Base-by-base conservation (phyloP, 345 rosid genomes). In the Abelmoschus esculentus region DNA sequence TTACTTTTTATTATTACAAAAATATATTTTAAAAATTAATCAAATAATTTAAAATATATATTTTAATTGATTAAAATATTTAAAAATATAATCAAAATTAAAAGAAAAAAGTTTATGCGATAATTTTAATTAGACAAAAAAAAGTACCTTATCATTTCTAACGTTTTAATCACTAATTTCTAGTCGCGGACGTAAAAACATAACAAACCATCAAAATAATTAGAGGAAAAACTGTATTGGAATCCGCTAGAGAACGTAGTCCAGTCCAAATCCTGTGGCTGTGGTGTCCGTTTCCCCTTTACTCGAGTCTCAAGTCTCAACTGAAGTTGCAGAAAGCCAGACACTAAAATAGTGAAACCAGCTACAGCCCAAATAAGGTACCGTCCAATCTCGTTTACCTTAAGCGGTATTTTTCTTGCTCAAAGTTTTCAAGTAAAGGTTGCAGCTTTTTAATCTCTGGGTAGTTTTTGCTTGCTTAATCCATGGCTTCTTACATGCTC, bases 401-500 rank as follows among this genome's bases (percentile, higher is more conserved):
- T 22, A 22, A 22, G 26, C 26, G 26, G 26, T 22, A 7, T 44
- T 64, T 64, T 0, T 22, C 18, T 44, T 26, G 18, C 68, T 3
- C 26, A 44, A 31, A 50, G 10, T 47, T 40, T 29, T 17, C 49
- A 17, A 10, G 3, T 34, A 47, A 19, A 73, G 56, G 52, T 53
- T 60, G 44, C 56, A 47, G 10, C 70, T 66, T 50, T 67, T 70
- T 44, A 13, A 31, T 57, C 68, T 42, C 67, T 64, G 71, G 75
- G 63, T 49, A 5, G 29, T 70, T 65, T 67, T 65, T 40, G 36
- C 44, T 4, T 52, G 22, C 55, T 61, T 46, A 31, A 36, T 44
- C 64, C 47, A 90, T 91, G 99, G 89, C 96, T 34, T 88, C 92
- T 67, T 78, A 85, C 10, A 75, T 91, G 82, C 83, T 89, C 69